phyloP scores from a whole-genome alignment of 2,329 filamentous ascomycete genomes.

The Setomelanomma holmii region DNA sequence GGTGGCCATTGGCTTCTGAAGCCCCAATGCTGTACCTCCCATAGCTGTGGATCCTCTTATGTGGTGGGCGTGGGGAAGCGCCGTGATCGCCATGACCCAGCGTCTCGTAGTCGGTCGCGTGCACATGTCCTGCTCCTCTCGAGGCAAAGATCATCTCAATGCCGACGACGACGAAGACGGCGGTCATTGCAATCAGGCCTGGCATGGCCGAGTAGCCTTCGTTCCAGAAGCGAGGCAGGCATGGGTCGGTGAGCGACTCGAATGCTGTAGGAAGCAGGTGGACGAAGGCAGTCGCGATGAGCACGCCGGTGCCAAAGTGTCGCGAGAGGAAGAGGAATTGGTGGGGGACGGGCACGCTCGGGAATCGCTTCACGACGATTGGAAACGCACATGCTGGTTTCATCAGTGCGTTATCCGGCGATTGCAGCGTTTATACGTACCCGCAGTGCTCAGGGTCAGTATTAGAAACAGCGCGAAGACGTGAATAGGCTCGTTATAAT shows the following conservation, averaged over 20 bases:
- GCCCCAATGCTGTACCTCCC: constrained; percentile 36
- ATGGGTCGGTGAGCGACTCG: constrained; percentile 49
- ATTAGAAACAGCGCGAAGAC: constrained; percentile 66
- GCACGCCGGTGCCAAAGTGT: constrained; percentile 51
- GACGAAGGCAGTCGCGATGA: constrained; percentile 51
- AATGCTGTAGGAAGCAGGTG: constrained; percentile 52
- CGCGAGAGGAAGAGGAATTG: constrained; percentile 50
- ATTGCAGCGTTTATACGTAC: constrained; percentile 39
- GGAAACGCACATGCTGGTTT: constrained; percentile 49
- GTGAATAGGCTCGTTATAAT: constrained; percentile 64
- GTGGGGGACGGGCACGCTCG: constrained; percentile 46
- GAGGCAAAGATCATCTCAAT: constrained; percentile 91
- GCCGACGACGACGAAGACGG: constrained; percentile 71
- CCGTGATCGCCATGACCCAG: constrained; percentile 34
- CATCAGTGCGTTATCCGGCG: constrained; percentile 18
- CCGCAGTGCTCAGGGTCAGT: constrained; percentile 61
- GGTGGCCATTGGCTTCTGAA: constrained; percentile 26
- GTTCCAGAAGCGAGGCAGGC: constrained; percentile 50
- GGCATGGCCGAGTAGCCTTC: constrained; percentile 49
- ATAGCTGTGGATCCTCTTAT: constrained; percentile 43
- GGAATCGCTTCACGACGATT: constrained; percentile 49
- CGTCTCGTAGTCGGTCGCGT: constrained; percentile 61
- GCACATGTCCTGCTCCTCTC: constrained; percentile 66
- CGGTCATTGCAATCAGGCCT: constrained; percentile 48
- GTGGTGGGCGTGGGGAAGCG: constrained; percentile 22